phyloP scores from a whole-genome alignment of 1,284 basidiomycete genomes.

The Xerocomus nothofagi region DNA sequence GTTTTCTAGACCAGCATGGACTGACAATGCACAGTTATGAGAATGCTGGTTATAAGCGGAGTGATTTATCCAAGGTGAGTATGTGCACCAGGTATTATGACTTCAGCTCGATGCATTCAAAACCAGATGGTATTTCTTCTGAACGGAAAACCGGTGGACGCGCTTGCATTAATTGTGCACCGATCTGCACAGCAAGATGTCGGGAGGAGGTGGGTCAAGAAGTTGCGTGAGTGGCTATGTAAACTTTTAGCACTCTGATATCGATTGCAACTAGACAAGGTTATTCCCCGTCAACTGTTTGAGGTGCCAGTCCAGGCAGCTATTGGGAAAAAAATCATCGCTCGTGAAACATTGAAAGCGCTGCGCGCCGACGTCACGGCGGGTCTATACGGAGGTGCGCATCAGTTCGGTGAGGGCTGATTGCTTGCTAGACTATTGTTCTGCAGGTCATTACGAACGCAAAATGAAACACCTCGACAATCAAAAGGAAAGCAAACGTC shows the following conservation, averaged over 20 bases:
- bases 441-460: conserved; percentile 79
- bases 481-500: conserved; percentile 89
- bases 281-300: conserved; percentile 91
- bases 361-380: conserved; percentile 94
- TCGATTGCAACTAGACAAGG: conserved; percentile 58
- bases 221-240: conserved; percentile 65
- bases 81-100: not conserved
- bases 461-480: conserved; percentile 92
- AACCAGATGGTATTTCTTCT: conserved; percentile 82
- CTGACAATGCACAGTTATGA: conserved; percentile 67
- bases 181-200: conserved; percentile 68
- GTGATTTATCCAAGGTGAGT: conserved; percentile 77
- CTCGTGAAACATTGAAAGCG: conserved; percentile 86
- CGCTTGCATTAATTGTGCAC: conserved; percentile 89
- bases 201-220: conserved; percentile 83
- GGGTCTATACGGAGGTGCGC: conserved; percentile 84
- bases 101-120: not conserved
- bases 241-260: not conserved
- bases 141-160: conserved; percentile 87
- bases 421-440: conserved; percentile 1
- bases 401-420: not conserved
- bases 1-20: not conserved
- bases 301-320: conserved; percentile 91
- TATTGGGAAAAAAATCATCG: conserved; percentile 84
- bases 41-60: conserved; percentile 81